phyloP scores from a whole-genome alignment of 345 rosid species.

The Lumnitzera littorea region DNA sequence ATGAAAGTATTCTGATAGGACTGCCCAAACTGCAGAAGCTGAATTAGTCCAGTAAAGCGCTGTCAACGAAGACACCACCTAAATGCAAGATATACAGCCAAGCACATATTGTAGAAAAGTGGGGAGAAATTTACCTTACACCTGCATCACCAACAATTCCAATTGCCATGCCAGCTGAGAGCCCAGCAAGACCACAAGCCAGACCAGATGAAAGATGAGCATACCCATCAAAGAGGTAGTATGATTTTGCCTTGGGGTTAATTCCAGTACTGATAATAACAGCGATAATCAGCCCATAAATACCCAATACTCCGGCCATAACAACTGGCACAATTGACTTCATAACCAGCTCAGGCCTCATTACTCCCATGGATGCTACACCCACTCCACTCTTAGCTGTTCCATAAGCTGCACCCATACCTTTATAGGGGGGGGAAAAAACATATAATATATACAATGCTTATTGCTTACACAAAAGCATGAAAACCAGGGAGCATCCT shows the following conservation, averaged over 20 bases:
- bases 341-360: slow-evolving; percentile 52
- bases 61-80: too few species aligned
- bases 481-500: too few species aligned
- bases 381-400: slow-evolving; percentile 51
- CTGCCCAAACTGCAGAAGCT: too few species aligned
- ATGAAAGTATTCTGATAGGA: too few species aligned
- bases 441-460: too few species aligned
- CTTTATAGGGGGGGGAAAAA: slow-evolving; percentile 1
- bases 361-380: slow-evolving; percentile 46
- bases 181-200: slow-evolving; percentile 50
- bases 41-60: too few species aligned
- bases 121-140: slow-evolving; percentile 25
- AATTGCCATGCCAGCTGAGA: slow-evolving; percentile 49
- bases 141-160: slow-evolving; percentile 54
- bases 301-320: slow-evolving; percentile 52
- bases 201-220: slow-evolving; percentile 48
- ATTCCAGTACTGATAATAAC: slow-evolving; percentile 45
- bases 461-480: too few species aligned
- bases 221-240: slow-evolving; percentile 42
- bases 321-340: slow-evolving; percentile 48
- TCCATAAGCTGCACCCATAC: slow-evolving; percentile 54
- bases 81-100: too few species aligned
- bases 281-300: slow-evolving; percentile 41
- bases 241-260: slow-evolving; percentile 41
- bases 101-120: not conserved